Evolutionary conservation across 495 filamentous ascomycete species (phyloP), one percentile per base, ranked within the genome.

Genomic region (Delitschia confertaspora): DNA sequence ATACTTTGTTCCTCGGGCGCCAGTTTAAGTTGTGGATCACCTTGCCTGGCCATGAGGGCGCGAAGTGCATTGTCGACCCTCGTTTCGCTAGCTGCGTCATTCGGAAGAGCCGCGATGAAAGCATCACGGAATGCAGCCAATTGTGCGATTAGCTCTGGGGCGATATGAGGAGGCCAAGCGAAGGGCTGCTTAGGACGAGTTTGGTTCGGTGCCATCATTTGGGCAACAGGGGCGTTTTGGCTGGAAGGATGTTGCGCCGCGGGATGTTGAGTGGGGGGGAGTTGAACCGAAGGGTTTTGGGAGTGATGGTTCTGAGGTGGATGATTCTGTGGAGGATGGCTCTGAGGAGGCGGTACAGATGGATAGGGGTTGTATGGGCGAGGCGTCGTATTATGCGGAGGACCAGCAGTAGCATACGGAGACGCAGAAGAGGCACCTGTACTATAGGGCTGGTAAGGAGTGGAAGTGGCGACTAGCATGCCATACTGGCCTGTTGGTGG

Each of bases 61-160:
- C 34, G 32, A 21, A 51, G 47, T 9, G 53, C 47, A 21, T 46
- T 51, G 39, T 56, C 47, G 1, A 56, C 41, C 11, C 37, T 47
- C 7, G 14, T n/a, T 8, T 32, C 35, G 23, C 23, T 30, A 1
- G 21, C 33, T 1, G 44, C 21, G 21, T 29, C 16, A 8, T 38
- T 30, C 6, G 44, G 13, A 10, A 27, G 35, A n/a, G 27, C 30
- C 11, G 29, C 29, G 13, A 55, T 25, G 32, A 40, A 55, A n/a
- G 31, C 33, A 9, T 20, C 21, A 3, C 52, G 41, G 42, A 55
- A 55, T 0, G 52, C 47, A n/a, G 51, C 53, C 8, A 56, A 43
- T 31, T 47, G 47, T 9, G 19, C 6, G 14, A 47, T 45, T 3
- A 51, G 26, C 5, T 31, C 37, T 4, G 39, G 29, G 38, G 34